Conservation (phyloP, 805 yeast species). For the Candida suzukii region DNA sequence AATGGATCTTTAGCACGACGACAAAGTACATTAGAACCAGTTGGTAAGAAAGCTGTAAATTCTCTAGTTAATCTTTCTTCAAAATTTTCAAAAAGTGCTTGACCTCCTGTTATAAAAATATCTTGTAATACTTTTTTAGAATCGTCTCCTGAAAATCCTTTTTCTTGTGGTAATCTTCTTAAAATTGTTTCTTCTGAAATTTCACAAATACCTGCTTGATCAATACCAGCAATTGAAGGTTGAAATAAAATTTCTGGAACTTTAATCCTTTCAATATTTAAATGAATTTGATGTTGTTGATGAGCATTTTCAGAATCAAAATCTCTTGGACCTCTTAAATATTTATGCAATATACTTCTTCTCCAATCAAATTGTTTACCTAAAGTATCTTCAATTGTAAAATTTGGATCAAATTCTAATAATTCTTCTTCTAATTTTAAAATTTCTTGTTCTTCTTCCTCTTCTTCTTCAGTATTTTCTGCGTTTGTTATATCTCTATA, state of each 20-base stretch:
- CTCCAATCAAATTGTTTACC: conserved; percentile 84
- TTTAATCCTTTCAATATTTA: conserved; percentile 84
- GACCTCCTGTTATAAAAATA: conserved; percentile 84
- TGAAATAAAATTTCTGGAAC: conserved; percentile 91
- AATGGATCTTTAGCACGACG: conserved; percentile 60
- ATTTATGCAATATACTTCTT: conserved; percentile 70
- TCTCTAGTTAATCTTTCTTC: conserved; percentile 64
- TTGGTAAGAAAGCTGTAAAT: conserved; percentile 64
- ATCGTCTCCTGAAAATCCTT: conserved; percentile 47
- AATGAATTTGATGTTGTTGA: conserved; percentile 83
- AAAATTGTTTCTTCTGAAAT: conserved; percentile 59
- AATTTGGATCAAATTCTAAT: conserved; percentile 76
- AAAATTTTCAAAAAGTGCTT: conserved; percentile 57
- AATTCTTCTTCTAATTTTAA: conserved; percentile 65
- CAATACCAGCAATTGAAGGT: conserved; percentile 90
- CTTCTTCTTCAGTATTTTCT: conserved; percentile 75
- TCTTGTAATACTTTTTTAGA: conserved; percentile 45
- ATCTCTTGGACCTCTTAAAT: conserved; percentile 84
- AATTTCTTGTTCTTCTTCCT: conserved; percentile 58
- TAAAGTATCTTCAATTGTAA: conserved; percentile 77
- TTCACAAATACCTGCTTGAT: conserved; percentile 91
- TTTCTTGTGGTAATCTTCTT: conserved; percentile 48
- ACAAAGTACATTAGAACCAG: conserved; percentile 52
- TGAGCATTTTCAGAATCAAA: conserved; percentile 77
- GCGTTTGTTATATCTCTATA: conserved; percentile 75